Percentiles rank a stretch among this genome's conserved stretches.
phyloP scores from a whole-genome alignment of 176 grass and related monocot genomes.

The Musa beccarii region DNA sequence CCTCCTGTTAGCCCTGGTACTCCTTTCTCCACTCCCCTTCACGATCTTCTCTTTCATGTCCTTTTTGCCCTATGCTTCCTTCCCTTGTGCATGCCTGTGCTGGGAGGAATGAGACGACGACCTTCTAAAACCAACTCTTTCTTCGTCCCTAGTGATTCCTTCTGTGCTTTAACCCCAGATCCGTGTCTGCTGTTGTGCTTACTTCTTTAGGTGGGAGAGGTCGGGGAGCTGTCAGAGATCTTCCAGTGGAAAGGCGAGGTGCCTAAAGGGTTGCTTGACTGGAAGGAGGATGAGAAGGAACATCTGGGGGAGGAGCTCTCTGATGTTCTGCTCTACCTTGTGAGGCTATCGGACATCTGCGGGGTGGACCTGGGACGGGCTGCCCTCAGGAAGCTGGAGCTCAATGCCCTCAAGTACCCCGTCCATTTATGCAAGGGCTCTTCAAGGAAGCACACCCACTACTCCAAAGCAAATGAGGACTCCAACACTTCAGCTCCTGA shows the following conservation, averaged over 20 bases:
- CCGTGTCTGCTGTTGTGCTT: not conserved
- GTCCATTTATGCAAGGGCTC: constrained; percentile 55
- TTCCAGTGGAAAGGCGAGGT: constrained; percentile 96
- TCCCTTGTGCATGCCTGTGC: too few relatives aligned
- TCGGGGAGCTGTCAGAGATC: constrained; percentile 84
- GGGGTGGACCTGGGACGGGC: constrained; percentile 62
- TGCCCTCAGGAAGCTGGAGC: constrained; percentile 56
- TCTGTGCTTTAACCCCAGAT: too few relatives aligned
- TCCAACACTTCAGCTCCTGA: not conserved
- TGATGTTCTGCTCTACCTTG: constrained; percentile 74
- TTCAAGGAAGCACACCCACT: constrained; percentile 54
- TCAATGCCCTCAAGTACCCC: constrained; percentile 77
- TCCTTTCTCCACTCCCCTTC: too few relatives aligned
- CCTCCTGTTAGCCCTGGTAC: constrained; percentile 78
- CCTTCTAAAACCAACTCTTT: too few relatives aligned
- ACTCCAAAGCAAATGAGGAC: constrained; percentile 12
- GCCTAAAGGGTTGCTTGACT: constrained; percentile 60
- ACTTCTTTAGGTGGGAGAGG: constrained; percentile 58
- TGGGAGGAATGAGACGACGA: too few relatives aligned
- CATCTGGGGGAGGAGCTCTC: constrained; percentile 86
- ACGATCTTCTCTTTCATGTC: too few relatives aligned
- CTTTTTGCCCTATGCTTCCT: too few relatives aligned
- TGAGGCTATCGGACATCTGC: constrained; percentile 71
- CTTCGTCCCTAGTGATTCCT: too few relatives aligned
- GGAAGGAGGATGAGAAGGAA: constrained; percentile 58